These are phyloP conservation scores for Aureococcus anophagefferens DNA, from an alignment of 108 stramenopile genomes.

Conservation along the genomic window DNA sequence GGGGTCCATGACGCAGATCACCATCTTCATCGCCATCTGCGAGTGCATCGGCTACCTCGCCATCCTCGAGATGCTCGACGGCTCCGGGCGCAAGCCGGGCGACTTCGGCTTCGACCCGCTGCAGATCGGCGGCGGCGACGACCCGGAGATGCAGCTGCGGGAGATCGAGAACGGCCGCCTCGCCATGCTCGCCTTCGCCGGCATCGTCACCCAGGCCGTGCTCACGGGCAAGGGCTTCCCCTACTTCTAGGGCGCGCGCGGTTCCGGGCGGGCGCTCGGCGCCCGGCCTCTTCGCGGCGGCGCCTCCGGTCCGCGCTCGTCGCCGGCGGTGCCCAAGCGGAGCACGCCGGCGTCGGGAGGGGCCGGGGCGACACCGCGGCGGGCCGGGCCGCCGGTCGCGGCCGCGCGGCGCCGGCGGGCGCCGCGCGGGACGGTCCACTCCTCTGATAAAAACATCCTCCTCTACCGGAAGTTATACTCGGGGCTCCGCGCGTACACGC, in stretches of 20 bases:
- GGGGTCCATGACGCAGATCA: not conserved
- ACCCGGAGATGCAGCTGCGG: slow-evolving; percentile 15
- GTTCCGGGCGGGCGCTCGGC: no score
- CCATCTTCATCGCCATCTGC: not conserved
- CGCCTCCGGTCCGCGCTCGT: no score
- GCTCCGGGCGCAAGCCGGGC: slow-evolving; percentile 27
- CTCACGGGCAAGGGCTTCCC: slow-evolving; percentile 88
- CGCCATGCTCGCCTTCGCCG: slow-evolving; percentile 83
- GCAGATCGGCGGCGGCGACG: slow-evolving; percentile 20
- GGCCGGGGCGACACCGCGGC: no score
- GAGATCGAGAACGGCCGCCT: slow-evolving; percentile 46
- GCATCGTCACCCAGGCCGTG: slow-evolving; percentile 65
- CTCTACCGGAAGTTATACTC: no score
- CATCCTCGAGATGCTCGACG: not conserved
- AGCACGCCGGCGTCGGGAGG: no score
- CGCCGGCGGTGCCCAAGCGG: no score
- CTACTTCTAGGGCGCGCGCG: slow-evolving; percentile 34
- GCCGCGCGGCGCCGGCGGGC: no score
- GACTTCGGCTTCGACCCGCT: slow-evolving; percentile 40
- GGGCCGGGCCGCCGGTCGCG: no score
- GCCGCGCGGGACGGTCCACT: no score
- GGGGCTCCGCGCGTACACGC: no score
- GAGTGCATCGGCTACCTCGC: not conserved
- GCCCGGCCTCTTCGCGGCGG: no score
- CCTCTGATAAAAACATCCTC: no score